Base-by-base conservation (phyloP, 108 stramenopile genomes). In the Discostella stelligeroides region DNA sequence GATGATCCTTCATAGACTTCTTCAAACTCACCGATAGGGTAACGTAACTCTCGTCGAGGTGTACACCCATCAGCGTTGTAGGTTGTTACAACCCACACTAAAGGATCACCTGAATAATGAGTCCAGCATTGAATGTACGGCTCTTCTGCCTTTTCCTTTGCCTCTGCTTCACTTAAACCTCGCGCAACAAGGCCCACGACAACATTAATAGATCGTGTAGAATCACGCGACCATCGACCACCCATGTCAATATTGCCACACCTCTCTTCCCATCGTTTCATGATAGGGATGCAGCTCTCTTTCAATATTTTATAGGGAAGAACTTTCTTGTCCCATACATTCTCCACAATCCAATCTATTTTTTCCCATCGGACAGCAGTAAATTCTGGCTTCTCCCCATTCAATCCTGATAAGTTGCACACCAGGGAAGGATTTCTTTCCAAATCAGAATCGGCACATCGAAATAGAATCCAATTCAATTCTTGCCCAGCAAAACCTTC, bases 401-500 rank as follows among this genome's bases (percentile, higher is more conserved):
- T 72, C 51, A 75, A 43, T 2, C 84, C 84, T 6, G 48, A 49
- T 20, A 83, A 55, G 14, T 57, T 63, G 39, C 73, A 80, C 0
- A 68, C 50, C n/a, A 25, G 11, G 1, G 64, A 42, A 18, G 84
- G 82, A 47, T 85, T 65, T 11, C 57, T 28, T 30, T 85, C 84
- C 18, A 82, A 65, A 14, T 38, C 56, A 23, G 70, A 70, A 40
- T 80, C 57, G 17, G 63, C 71, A 43, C 82, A 85, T 12, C 84
- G 82, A 53, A 81, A 85, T 17, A 85, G 41, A 42, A 68, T 27
- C 84, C 84, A 85, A 41, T 80, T 57, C 20, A 85, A 67, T 69
- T 85, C 82, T 53, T 82, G 84, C 13, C 84, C 84, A 12, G 53
- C 69, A 58, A 80, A 82, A 11, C 84, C 84, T 17, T 18, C 60